Evolutionary conservation across 352 stramenopile genomes (phyloP).

Genomic region (Globisporangium camurandrum): DNA sequence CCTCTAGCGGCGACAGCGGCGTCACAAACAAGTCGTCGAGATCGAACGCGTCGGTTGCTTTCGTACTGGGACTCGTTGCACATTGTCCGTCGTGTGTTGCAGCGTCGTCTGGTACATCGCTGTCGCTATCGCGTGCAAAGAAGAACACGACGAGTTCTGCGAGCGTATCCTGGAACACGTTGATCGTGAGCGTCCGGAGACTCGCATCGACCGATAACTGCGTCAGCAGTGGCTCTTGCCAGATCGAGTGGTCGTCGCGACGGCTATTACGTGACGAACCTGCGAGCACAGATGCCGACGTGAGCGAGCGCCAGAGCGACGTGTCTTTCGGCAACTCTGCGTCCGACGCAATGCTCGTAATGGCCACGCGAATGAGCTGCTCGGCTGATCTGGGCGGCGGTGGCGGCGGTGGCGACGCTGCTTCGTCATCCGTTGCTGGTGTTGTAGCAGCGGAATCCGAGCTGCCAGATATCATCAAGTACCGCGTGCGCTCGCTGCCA

Average conservation of each 20-base stretch:
- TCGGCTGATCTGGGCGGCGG: conserved; percentile 16
- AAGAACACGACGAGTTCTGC: conserved; percentile 76
- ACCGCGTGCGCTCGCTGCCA: conserved; percentile 23
- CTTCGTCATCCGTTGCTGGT: conserved; percentile 5
- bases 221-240: conserved; percentile 68
- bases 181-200: conserved; percentile 61
- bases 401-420: neutral
- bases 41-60: conserved; percentile 1
- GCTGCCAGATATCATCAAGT: conserved; percentile 61
- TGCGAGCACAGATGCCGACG: conserved; percentile 24
- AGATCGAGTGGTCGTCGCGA: conserved; percentile 54
- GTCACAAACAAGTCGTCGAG: conserved; percentile 4
- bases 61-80: neutral
- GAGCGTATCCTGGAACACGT: conserved; percentile 74
- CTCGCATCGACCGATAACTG: conserved; percentile 61
- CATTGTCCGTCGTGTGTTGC: neutral
- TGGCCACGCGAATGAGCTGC: conserved; percentile 58
- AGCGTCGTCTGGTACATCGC: conserved; percentile 1
- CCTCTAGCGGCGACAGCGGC: conserved; percentile 13
- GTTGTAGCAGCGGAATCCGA: no score
- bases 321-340: conserved; percentile 54
- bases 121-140: conserved; percentile 28
- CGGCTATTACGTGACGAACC: no score
- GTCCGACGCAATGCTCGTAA: conserved; percentile 63
- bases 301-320: conserved; percentile 32